phyloP scores from a whole-genome alignment of 495 filamentous ascomycete genomes.

The Neurospora hispaniola region DNA sequence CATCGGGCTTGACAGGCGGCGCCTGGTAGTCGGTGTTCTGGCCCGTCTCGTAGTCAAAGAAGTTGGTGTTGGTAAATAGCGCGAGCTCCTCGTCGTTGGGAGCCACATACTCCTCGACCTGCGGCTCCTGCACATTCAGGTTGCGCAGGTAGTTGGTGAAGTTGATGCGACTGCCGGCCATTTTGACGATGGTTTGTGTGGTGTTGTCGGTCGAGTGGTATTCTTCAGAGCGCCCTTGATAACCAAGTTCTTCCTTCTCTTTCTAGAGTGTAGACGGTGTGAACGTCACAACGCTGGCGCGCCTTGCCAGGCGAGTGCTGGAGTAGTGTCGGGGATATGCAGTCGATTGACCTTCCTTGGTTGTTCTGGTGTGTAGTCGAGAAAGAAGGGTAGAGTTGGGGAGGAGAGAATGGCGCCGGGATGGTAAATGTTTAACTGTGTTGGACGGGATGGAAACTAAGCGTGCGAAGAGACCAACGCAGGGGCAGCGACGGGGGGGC shows the following conservation, averaged over 20 bases:
- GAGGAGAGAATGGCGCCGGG: background rate
- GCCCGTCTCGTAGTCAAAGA: constrained; percentile 72
- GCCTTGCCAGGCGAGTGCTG: background rate
- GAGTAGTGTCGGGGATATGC: background rate
- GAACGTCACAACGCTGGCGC: background rate
- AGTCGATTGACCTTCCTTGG: background rate
- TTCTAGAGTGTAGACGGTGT: background rate
- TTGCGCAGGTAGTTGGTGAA: constrained; percentile 82
- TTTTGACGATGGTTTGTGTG: background rate
- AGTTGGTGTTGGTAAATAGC: constrained; percentile 87
- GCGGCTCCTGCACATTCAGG: constrained; percentile 65
- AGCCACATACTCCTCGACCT: constrained; percentile 50
- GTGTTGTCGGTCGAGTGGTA: background rate
- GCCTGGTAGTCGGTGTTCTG: constrained; percentile 30
- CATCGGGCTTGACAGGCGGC: constrained; percentile 24
- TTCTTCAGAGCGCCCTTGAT: background rate
- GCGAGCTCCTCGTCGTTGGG: constrained; percentile 63
- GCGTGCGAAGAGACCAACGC: background rate
- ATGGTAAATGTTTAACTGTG: background rate
- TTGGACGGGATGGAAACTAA: background rate
- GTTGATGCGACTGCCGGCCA: constrained; percentile 40
- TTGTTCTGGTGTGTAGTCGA: background rate
- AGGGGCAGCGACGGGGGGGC: background rate
- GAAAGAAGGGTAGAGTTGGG: background rate
- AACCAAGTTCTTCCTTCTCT: background rate